Base-by-base conservation (phyloP, 164 flowering plant genomes). In the Akebia trifoliata region DNA sequence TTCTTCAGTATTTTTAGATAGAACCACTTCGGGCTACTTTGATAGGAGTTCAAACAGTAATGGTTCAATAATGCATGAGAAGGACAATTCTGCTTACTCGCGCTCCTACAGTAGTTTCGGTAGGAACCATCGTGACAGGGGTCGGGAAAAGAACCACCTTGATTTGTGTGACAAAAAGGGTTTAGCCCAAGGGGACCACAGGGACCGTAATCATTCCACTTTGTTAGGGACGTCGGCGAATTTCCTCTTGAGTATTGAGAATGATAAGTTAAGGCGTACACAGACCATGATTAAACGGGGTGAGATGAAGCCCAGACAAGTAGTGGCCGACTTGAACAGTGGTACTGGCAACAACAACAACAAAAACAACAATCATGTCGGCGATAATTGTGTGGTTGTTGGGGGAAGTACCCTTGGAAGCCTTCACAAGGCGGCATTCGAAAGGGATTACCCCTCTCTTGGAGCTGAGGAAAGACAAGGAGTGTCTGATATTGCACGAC, bases 31-130 rank as follows among this genome's bases (percentile, higher is more conserved):
- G 1, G 67, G 81, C 5, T 69, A 77, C 70, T 78, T 76, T 43
- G 68, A 85, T 54, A 72, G 80, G 57, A 79, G 74, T 77, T 73
- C 85, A n/a, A 69, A 69, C 56, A 81, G 78, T 72, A 81, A 81
- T 73, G 95, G 89, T 57, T 68, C 80, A 66, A 39, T 79, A 32
- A 78, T 75, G 60, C 83, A 81, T 65, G 76, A 62, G 28, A 69
- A 66, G 63, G 70, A 63, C 25, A 17, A 46, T 1, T 35, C 60
- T 8, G 15, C 21, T 6, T 50, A 65, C 24, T 64, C 47, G 6
- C 57, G 62, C 8, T 72, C 91, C 2, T 84, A 83, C 61, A 79
- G 82, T 76, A 90, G 85, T 77, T 90, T 84, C 57, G 58, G 72
- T 69, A 75, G 93, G 64, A 80, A 69, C 60, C 82, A 81, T 54